Base-by-base conservation (phyloP, 768 basidiomycete species). In the Suillus luteus region DNA sequence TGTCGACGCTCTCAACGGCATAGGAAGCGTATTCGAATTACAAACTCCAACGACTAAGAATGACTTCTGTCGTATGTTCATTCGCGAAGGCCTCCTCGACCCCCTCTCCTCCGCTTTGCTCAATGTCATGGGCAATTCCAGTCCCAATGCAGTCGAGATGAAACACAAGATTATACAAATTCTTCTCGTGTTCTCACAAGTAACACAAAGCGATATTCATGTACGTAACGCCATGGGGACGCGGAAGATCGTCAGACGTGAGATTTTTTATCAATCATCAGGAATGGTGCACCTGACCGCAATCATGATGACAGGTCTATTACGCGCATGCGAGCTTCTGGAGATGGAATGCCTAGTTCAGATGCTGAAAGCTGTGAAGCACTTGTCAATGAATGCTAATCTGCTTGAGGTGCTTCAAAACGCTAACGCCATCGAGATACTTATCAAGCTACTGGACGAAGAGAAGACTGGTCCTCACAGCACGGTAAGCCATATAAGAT, bases 61-160 rank as follows among this genome's bases (percentile, higher is more conserved):
- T 72, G 97, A 99, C 76, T 99, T 99, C 73, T 98, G 96, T 72
- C 86, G 97, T 11, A 96, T 99, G 91, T 96, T 99, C 79, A 93
- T 97, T 48, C 85, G 95, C 6, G 97, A 99, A 77, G 97, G 97
- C 33, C 80, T 99, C 3, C 81, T 97, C 54, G 96, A 97, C 68
- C 96, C 97, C 0, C 79, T 99, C 1, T 93, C 95, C 1, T 87
- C 90, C 2, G 97, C 96, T 2, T 77, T 99, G 31, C 79, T 96
- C 63, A 91, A 93, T 69, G 92, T 98, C 61, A 93, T 96, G 83
- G 84, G 86, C 3, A 89, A 85, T 63, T 84, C 85, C 11, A 90
- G 85, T 59, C 82, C 84, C 27, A 77, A 83, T 2, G 85, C 90
- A 2, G 78, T 82, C 14, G 91, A 90, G 65, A 92, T 88, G 80